Evolutionary conservation across 2,329 filamentous ascomycete genomes (phyloP).

Genomic region (Claviceps cyperi): DNA sequence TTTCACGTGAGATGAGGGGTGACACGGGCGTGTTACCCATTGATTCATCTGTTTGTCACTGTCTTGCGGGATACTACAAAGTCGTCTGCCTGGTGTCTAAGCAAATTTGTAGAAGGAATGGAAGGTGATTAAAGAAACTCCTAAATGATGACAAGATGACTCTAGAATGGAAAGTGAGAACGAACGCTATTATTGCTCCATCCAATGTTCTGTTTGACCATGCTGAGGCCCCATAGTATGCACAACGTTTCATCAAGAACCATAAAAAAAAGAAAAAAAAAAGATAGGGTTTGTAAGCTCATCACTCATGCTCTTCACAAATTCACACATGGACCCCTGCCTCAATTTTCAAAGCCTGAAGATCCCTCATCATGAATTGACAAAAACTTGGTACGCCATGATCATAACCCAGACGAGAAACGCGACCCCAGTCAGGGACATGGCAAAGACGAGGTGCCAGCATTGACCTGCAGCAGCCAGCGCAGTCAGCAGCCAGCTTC

Average conservation of each 20-base stretch:
- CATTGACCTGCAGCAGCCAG: slow-evolving; percentile 31
- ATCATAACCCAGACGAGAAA: slow-evolving; percentile 56
- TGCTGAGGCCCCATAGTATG: neutral
- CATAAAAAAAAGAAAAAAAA: neutral
- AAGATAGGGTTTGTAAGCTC: neutral
- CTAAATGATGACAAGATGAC: too few species aligned
- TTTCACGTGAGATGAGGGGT: too few species aligned
- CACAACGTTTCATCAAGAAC: neutral
- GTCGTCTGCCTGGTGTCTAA: too few species aligned
- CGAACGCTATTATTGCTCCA: neutral
- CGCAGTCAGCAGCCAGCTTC: slow-evolving; percentile 7
- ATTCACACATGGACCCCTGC: neutral
- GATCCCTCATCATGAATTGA: slow-evolving; percentile 17
- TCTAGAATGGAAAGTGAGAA: neutral
- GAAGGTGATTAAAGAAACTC: neutral
- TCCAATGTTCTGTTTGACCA: neutral
- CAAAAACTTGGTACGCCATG: slow-evolving; percentile 52
- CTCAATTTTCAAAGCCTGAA: too few species aligned
- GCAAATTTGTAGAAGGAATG: neutral
- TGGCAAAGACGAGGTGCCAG: slow-evolving; percentile 51
- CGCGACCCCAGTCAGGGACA: slow-evolving; percentile 42
- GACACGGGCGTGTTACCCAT: too few species aligned
- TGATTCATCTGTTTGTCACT: too few species aligned
- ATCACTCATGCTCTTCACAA: neutral
- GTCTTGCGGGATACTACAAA: too few species aligned